Conservation (phyloP, 352 stramenopile species). For the Globisporangium abappressorium region DNA sequence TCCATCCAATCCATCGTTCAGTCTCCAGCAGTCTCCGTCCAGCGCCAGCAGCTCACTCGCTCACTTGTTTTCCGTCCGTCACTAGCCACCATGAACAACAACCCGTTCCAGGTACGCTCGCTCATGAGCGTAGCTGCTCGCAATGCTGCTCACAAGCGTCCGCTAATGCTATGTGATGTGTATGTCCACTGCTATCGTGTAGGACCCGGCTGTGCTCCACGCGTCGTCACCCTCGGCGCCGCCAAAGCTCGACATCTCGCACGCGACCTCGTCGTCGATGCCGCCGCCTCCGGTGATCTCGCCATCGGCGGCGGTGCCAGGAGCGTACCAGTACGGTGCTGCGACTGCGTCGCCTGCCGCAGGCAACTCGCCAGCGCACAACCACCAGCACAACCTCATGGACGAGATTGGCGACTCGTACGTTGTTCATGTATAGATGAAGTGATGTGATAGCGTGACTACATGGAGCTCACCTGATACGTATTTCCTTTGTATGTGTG, state of each 20-base stretch:
- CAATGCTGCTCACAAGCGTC: not conserved
- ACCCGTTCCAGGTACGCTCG: slow-evolving; percentile 24
- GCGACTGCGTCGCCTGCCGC: slow-evolving; percentile 21
- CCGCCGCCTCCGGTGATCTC: slow-evolving; percentile 35
- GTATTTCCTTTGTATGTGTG: not conserved
- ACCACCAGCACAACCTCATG: slow-evolving; percentile 68
- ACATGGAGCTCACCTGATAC: not conserved
- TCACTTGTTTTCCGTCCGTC: not conserved
- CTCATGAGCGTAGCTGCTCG: not conserved
- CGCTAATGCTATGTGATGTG: not conserved
- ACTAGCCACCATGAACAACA: slow-evolving; percentile 21
- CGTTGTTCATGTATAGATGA: slow-evolving; percentile 1
- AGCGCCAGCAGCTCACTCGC: not conserved
- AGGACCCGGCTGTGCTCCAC: slow-evolving; percentile 42
- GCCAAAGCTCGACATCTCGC: slow-evolving; percentile 22
- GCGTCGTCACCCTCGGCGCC: slow-evolving; percentile 26
- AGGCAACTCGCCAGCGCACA: slow-evolving; percentile 12
- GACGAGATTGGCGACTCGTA: slow-evolving; percentile 75
- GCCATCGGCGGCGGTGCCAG: slow-evolving; percentile 23
- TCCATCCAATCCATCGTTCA: not conserved
- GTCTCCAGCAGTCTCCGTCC: slow-evolving; percentile 3
- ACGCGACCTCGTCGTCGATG: slow-evolving; percentile 29
- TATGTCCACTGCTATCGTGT: not conserved
- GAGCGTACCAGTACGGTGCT: slow-evolving; percentile 27
- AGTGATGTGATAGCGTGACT: not conserved